Evolutionary conservation across 2,329 filamentous ascomycete species (phyloP).

Genomic region (Sclerotinia borealis): DNA sequence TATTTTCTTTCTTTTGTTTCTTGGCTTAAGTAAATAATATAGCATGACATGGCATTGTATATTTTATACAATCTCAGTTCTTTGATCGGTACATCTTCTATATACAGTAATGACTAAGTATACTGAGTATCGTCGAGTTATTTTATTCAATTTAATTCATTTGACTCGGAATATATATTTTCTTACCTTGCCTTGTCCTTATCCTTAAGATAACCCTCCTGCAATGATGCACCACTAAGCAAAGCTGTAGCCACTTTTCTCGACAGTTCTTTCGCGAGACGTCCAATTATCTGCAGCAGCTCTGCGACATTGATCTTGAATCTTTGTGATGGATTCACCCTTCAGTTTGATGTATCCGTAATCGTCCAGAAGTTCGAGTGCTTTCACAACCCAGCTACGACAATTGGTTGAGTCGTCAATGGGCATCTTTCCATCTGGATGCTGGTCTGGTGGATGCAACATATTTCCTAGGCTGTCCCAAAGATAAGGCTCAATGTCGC

Average conservation of each 20-base stretch:
- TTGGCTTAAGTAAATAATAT: background rate
- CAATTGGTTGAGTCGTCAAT: background rate
- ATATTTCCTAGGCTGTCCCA: background rate
- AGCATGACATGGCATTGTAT: no score
- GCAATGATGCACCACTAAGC: background rate
- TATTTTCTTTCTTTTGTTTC: background rate
- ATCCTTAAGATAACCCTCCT: no score
- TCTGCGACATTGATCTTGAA: background rate
- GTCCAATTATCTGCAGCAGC: background rate
- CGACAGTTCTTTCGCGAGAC: background rate
- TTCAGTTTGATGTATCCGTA: background rate
- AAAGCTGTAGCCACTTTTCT: background rate
- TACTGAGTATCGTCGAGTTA: no score
- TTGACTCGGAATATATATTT: no score
- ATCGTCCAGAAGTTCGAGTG: background rate
- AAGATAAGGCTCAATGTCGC: background rate
- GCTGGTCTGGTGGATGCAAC: background rate
- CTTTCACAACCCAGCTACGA: background rate
- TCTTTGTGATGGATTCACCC: background rate
- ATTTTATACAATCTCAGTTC: no score
- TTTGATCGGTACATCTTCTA: no score
- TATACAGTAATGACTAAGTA: no score
- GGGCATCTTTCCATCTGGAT: background rate
- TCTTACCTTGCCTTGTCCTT: no score
- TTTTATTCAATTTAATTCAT: no score